Base-by-base conservation (phyloP, 1,284 basidiomycete genomes). In the Somion occarium region DNA sequence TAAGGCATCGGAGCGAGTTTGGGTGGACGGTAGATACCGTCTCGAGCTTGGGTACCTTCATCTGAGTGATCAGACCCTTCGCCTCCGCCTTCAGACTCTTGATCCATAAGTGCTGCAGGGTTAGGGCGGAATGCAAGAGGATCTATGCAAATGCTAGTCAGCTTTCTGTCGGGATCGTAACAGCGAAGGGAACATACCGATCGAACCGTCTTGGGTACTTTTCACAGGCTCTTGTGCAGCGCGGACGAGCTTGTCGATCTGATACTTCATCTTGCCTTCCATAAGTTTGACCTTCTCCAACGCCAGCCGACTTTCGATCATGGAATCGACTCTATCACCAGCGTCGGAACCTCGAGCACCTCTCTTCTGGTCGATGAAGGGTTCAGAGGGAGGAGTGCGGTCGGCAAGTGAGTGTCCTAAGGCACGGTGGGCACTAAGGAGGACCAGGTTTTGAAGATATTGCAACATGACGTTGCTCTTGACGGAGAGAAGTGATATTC, bases 1-100 rank as follows among this genome's bases (percentile, higher is more conserved):
- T 98, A 99, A 0, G 94, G 93, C 68, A 96, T 80, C 0, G 96
- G 92, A 0, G 94, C 96, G 23, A 99, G 72, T 57, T 91, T 89
- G 0, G 97, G 96, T 5, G 96, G 94, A 25, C 84, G 87, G 67
- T 99, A 99, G 44, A 98, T 81, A 1, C 79, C 85, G 41, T 77
- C 73, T 24, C 61, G 61, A 52, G 62, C 61, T 15, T 64, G 65
- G 27, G 37, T 5, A 11, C 23, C 25, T 15, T 13, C 22, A 5
- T 68, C 65, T 41, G 62, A 64, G 9, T 65, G 64, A 38, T 62
- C 69, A 11, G 64, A 69, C 9, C 51, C 64, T n/a, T 61, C 58
- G 19, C 66, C 70, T 46, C 69, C 70, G 22, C 66, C 68, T 24
- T 65, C 67, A 20, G 68, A 61, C 53, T 69, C 70, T 46, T 69